phyloP scores from a whole-genome alignment of 257 asterid species.

The Apocynum venetum region DNA sequence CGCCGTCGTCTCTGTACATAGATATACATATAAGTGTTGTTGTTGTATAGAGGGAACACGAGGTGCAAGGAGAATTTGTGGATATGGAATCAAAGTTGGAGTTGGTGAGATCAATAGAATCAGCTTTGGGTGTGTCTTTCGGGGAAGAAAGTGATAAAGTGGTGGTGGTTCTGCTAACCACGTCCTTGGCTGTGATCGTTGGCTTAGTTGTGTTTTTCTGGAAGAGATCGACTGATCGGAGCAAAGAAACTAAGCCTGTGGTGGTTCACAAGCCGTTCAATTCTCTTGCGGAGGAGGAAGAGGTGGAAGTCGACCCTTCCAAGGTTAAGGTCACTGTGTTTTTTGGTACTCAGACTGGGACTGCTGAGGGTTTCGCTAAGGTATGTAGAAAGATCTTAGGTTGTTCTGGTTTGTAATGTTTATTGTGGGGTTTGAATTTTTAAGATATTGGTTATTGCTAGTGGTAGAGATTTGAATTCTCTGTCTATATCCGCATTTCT shows the following conservation, averaged over 20 bases:
- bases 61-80: not conserved
- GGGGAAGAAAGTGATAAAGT: conserved; percentile 44
- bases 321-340: conserved; percentile 56
- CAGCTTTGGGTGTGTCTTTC: conserved; percentile 49
- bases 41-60: not conserved
- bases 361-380: conserved; percentile 86
- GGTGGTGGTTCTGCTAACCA: conserved; percentile 43
- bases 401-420: not conserved
- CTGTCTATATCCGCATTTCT: not conserved
- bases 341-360: conserved; percentile 83
- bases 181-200: conserved; percentile 55
- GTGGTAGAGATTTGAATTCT: not conserved
- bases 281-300: conserved; percentile 39
- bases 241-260: conserved; percentile 38
- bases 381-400: conserved; percentile 27
- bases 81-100: conserved; percentile 47
- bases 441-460: not conserved
- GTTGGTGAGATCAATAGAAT: conserved; percentile 50
- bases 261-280: conserved; percentile 37
- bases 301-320: conserved; percentile 47
- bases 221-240: conserved; percentile 62
- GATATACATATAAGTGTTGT: not conserved
- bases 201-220: conserved; percentile 48
- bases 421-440: not conserved
- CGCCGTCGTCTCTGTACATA: not conserved